Evolutionary conservation across 768 basidiomycete genomes (phyloP), one percentile per base, ranked within the genome.

Genomic region (Boletus speciosus): DNA sequence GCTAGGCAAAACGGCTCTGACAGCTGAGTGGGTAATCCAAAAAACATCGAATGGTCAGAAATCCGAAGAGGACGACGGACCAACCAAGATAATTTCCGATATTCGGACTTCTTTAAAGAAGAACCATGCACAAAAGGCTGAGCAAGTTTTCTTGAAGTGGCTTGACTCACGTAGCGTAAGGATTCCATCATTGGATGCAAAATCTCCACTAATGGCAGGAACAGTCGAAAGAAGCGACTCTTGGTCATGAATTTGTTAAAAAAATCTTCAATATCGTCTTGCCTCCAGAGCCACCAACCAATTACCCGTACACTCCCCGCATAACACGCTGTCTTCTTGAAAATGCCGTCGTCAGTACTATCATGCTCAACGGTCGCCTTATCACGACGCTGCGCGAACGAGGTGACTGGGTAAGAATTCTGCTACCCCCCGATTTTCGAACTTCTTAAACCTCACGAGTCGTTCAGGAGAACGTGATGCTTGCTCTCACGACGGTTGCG

Each of bases 101-200:
- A 70, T 88, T 61, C 64, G 62, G 39, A 55, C 57, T 4, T 75
- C 73, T 4, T 70, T 88, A 56, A 64, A 70, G 38, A 71, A 73
- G 32, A 77, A 77, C 4, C 61, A 75, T 10, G 72, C 78, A 4
- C 74, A 82, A 45, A 75, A 72, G 25, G 88, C 84, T 2, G 83
- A 84, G 49, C 72, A 70, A 11, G 74, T 75, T 5, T 92, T 88
- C 63, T 80, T 81, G 57, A 74, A 78, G 39, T 92, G 88, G 85
- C 69, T 79, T 34, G 67, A 74, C 55, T 68, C 67, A 19, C 69
- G 73, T 54, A 73, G 54, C 34, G 62, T 65, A 59, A 55, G 50
- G n/a, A 11, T 0, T n/a, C 5, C 31, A 27, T 38, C 25, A 5
- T 10, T 35, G 32, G 0, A 2, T 9, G n/a, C 1, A 25, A 27